phyloP scores from a whole-genome alignment of 129 eudicot genomes.

The Kitagawia praeruptora region DNA sequence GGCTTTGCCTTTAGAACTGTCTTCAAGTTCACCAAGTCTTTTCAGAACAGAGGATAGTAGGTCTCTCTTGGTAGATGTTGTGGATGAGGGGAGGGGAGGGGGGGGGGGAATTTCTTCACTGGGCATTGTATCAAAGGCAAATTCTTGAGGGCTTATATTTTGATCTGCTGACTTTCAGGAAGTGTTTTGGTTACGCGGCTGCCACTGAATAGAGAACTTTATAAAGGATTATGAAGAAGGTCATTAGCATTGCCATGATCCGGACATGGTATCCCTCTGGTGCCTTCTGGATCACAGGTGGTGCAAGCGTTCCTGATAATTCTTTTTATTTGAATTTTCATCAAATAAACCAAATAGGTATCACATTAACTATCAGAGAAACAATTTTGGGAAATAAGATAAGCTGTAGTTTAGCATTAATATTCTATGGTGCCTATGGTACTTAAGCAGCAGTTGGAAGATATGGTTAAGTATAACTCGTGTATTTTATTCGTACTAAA shows the following conservation, averaged over 20 bases:
- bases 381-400: no score
- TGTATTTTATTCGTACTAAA: not conserved
- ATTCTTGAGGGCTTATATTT: slow-evolving; percentile 30
- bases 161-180: slow-evolving; percentile 29
- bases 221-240: slow-evolving; percentile 53
- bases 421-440: no score
- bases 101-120: slow-evolving; percentile 42
- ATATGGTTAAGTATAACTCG: not conserved
- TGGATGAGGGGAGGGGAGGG: slow-evolving; percentile 60
- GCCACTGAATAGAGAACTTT: slow-evolving; percentile 43
- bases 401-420: no score
- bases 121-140: slow-evolving; percentile 23
- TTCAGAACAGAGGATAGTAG: slow-evolving; percentile 54
- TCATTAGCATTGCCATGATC: slow-evolving; percentile 50
- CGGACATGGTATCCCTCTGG: slow-evolving; percentile 44
- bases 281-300: slow-evolving; percentile 35
- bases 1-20: slow-evolving; percentile 81
- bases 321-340: not conserved
- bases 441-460: no score
- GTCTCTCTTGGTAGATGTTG: slow-evolving; percentile 41
- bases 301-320: slow-evolving; percentile 41
- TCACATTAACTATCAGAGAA: not conserved
- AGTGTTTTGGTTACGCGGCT: slow-evolving; percentile 45
- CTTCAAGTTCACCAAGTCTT: slow-evolving; percentile 80
- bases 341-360: not conserved